Evolutionary conservation across 139 green algal species (phyloP).

Genomic region (Closterium sp.): DNA sequence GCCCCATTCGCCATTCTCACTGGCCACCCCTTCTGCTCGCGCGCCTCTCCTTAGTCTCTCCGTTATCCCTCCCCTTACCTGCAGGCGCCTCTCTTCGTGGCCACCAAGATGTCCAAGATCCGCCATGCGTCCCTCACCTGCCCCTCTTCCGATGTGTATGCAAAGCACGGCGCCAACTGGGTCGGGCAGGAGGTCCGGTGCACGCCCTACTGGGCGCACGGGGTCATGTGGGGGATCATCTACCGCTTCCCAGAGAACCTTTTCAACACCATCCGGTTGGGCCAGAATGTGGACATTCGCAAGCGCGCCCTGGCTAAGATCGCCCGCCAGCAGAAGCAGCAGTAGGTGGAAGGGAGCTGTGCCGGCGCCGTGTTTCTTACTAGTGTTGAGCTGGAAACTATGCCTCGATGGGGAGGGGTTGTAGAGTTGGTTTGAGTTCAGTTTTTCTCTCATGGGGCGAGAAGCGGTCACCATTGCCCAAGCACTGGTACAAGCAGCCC

Average conservation of each 20-base stretch:
- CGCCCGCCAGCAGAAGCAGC: slow-evolving; percentile 17
- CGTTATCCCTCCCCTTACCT: neutral
- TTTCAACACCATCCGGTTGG: slow-evolving; percentile 60
- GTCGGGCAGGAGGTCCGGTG: slow-evolving; percentile 62
- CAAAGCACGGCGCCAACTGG: slow-evolving; percentile 46
- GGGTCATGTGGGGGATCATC: slow-evolving; percentile 56
- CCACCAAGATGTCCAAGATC: slow-evolving; percentile 85
- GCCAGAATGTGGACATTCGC: slow-evolving; percentile 49
- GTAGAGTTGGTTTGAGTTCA: too few relatives aligned
- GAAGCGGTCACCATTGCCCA: too few relatives aligned
- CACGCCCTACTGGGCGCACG: slow-evolving; percentile 72
- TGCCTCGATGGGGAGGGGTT: too few relatives aligned
- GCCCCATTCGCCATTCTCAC: neutral
- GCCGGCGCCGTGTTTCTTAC: too few relatives aligned
- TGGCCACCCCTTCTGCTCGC: neutral
- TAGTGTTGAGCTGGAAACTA: too few relatives aligned
- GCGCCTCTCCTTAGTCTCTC: neutral
- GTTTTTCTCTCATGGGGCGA: too few relatives aligned
- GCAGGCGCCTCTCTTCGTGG: slow-evolving; percentile 76
- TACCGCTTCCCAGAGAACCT: slow-evolving; percentile 35
- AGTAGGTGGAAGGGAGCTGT: slow-evolving; percentile 8
- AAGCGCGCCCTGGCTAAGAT: slow-evolving; percentile 45
- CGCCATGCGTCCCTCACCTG: slow-evolving; percentile 51
- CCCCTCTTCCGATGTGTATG: slow-evolving; percentile 60
- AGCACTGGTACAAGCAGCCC: too few relatives aligned